Conservation (phyloP, 805 yeast species). For the Huiozyma sinensis region DNA sequence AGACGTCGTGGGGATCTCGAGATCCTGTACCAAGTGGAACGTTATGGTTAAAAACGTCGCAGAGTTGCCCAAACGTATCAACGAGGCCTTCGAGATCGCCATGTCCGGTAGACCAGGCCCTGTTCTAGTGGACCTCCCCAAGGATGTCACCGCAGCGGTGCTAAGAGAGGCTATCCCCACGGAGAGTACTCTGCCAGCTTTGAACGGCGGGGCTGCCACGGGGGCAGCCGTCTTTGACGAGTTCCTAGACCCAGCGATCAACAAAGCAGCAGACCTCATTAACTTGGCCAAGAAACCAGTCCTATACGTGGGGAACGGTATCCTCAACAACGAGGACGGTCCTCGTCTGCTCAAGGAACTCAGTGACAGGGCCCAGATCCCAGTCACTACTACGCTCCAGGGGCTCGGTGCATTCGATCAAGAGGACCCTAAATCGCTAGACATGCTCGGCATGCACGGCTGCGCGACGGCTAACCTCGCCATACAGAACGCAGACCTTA, state of each 20-base stretch:
- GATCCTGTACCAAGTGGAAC: constrained; percentile 98
- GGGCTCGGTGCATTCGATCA: constrained; percentile 94
- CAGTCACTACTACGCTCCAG: constrained; percentile 93
- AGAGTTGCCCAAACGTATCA: constrained; percentile 89
- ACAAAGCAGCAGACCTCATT: constrained; percentile 66
- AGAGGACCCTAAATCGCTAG: constrained; percentile 78
- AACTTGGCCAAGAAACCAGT: constrained; percentile 81
- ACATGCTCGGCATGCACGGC: constrained; percentile 99
- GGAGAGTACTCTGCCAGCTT: constrained; percentile 61
- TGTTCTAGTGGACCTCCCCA: constrained; percentile 92
- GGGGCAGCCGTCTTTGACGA: constrained; percentile 62
- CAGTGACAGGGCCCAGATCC: constrained; percentile 83
- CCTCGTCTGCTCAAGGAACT: constrained; percentile 71
- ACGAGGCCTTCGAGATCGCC: constrained; percentile 97
- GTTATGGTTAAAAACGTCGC: constrained; percentile 95
- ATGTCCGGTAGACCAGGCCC: constrained; percentile 97
- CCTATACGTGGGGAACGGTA: constrained; percentile 87
- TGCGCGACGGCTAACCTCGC: constrained; percentile 90
- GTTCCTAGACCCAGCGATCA: constrained; percentile 62
- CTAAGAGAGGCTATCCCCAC: constrained; percentile 80
- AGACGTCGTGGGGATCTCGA: constrained; percentile 91
- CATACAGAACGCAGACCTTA: constrained; percentile 85
- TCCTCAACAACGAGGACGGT: constrained; percentile 69
- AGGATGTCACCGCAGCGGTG: constrained; percentile 92
- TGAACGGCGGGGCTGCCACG: constrained; percentile 44